Evolutionary conservation across 2,329 filamentous ascomycete species (phyloP), one percentile per base, ranked within the genome.

Genomic region (Gnomoniopsis smithogilvyi): DNA sequence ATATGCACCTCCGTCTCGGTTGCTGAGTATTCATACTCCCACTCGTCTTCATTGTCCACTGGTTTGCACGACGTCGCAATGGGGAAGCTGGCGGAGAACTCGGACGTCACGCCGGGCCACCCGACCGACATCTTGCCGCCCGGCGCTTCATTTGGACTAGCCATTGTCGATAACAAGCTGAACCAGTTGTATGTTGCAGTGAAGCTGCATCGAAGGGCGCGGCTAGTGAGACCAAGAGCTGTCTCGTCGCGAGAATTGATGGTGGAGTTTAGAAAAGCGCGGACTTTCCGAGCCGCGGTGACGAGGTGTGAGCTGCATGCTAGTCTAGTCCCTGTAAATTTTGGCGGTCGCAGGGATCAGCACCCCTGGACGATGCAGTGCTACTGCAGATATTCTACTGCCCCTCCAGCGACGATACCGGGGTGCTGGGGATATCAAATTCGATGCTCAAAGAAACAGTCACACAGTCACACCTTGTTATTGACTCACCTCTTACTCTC

Each of bases 11-110:
- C 85, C 15, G 79, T 86, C 66, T 88, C 84, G 0, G 83, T 86
- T 2, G 75, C 72, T 0, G 85, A 88, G 66, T 88, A 88, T 64
- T 88, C 85, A 64, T 87, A 88, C 66, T 88, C 85, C 83, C 84
- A 88, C 53, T 86, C 84, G 15, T 78, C 79, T 51, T 87, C 82
- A 60, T 85, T 76, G 30, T 76, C 74, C 22, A 51, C 57, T 36
- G 48, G 26, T 50, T 33, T 56, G 15, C 57, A 47, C 26, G 43
- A 47, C 17, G 56, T n/a, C 19, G 51, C 58, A 15, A 59, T 57
- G 22, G 51, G 58, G 14, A 52, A 49, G 48, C 57, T 56, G 58
- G 43, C 17, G 15, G 60, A 54, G 53, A 48, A 55, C 33, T 54
- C 51, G 51, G 55, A 45, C 30, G 47, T 38, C 22, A 54, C 52